Conservation (phyloP, 2,329 filamentous ascomycete genomes). For the Onygenales sp. region DNA sequence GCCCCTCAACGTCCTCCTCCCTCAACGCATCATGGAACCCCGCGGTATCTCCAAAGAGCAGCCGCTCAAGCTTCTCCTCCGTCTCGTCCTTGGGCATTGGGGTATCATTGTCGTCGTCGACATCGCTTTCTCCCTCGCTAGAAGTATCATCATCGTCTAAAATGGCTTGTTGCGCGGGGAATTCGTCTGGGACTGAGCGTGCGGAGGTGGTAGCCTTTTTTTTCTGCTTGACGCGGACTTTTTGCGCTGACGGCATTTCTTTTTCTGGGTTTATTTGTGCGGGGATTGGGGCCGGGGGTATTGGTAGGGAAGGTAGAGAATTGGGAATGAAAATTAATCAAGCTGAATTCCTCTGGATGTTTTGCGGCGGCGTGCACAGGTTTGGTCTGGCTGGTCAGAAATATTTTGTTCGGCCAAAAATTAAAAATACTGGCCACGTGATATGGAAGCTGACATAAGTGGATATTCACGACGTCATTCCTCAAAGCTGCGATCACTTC, state of each 20-base stretch:
- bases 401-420: too few relatives aligned
- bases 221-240: neutral
- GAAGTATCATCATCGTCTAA: conserved; percentile 15
- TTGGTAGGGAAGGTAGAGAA: too few relatives aligned
- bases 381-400: neutral
- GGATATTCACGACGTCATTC: too few relatives aligned
- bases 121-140: conserved; percentile 19
- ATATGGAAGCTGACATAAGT: too few relatives aligned
- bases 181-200: too few relatives aligned
- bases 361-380: neutral
- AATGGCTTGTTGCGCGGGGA: neutral
- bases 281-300: too few relatives aligned
- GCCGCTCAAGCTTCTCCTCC: conserved; percentile 74
- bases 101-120: conserved; percentile 14
- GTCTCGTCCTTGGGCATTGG: conserved; percentile 58
- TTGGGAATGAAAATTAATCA: too few relatives aligned
- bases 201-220: neutral
- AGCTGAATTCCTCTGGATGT: too few relatives aligned
- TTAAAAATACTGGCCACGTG: too few relatives aligned
- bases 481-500: too few relatives aligned
- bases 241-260: neutral
- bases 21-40: conserved; percentile 71
- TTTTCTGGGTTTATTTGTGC: neutral
- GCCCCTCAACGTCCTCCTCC: conserved; percentile 37
- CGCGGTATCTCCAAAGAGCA: conserved; percentile 81